phyloP scores from a whole-genome alignment of 768 basidiomycete species.

The Mycena floridula region DNA sequence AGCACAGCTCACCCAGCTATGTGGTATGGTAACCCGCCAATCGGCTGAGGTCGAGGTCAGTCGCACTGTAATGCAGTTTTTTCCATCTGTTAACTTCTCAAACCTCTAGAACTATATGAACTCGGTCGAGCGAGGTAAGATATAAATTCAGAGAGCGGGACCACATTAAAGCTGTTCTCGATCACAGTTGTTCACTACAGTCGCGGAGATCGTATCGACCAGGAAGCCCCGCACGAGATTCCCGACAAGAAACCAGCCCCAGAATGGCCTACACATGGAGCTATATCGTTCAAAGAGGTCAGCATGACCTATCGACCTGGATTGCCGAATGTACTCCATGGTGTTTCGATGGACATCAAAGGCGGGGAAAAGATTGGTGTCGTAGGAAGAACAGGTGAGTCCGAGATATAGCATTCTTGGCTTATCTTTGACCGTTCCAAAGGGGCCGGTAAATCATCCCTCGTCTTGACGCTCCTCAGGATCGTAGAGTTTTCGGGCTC shows the following conservation, averaged over 20 bases:
- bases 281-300: slow-evolving; percentile 56
- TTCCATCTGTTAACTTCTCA: neutral
- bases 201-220: slow-evolving; percentile 39
- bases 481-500: slow-evolving; percentile 64
- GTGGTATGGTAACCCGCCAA: slow-evolving; percentile 49
- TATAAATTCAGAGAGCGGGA: too few relatives aligned
- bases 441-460: slow-evolving; percentile 56
- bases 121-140: slow-evolving; percentile 51
- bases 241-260: slow-evolving; percentile 44
- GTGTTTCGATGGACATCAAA: slow-evolving; percentile 50
- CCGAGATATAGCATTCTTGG: neutral
- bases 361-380: slow-evolving; percentile 76
- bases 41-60: slow-evolving; percentile 60
- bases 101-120: slow-evolving; percentile 55
- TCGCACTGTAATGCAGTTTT: neutral
- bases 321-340: slow-evolving; percentile 66
- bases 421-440: neutral
- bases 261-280: slow-evolving; percentile 60
- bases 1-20: slow-evolving; percentile 49
- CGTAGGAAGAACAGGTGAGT: slow-evolving; percentile 42
- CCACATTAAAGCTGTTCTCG: slow-evolving; percentile 1
- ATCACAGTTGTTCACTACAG: slow-evolving; percentile 48
- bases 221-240: slow-evolving; percentile 64
- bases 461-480: slow-evolving; percentile 61
- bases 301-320: slow-evolving; percentile 62